These are phyloP conservation scores for Tephrocybe sp. DNA, from an alignment of 768 basidiomycete species.

Conservation along the genomic window DNA sequence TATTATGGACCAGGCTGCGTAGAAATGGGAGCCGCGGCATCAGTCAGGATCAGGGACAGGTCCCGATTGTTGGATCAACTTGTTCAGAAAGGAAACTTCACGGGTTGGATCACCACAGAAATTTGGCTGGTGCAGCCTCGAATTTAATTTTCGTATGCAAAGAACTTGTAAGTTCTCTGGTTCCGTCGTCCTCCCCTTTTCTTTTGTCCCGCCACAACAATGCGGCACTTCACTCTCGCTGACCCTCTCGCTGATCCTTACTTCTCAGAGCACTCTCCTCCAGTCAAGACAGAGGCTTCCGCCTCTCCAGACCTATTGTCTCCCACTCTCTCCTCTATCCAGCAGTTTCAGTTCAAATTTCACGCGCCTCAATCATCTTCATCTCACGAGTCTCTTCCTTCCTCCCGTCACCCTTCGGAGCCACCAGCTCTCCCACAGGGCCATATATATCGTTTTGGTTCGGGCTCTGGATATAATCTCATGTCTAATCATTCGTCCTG, in stretches of 20 bases:
- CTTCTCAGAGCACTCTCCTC: constrained; percentile 21
- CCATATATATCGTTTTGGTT: constrained; percentile 35
- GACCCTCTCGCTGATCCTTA: constrained; percentile 19
- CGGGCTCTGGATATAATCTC: constrained; percentile 21
- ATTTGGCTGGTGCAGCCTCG: constrained; percentile 14
- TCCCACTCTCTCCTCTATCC: constrained; percentile 27
- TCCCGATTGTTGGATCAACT: constrained; percentile 3
- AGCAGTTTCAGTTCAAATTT: constrained; percentile 38
- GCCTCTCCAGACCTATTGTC: constrained; percentile 45
- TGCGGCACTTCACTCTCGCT: constrained; percentile 22
- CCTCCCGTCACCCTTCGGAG: constrained; percentile 32
- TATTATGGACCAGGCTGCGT: constrained; percentile 5
- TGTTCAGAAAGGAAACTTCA: constrained; percentile 13
- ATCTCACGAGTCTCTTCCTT: constrained; percentile 36
- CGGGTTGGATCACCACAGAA: constrained; percentile 8
- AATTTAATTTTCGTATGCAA: constrained; percentile 22
- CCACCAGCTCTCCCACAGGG: constrained; percentile 27
- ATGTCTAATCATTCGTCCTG: constrained; percentile 25
- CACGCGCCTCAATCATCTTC: constrained; percentile 26
- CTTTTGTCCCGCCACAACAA: constrained; percentile 16
- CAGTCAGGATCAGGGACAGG: constrained; percentile 14
- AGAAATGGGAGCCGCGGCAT: constrained; percentile 11
- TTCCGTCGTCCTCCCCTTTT: constrained; percentile 6
- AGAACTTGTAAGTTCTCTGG: constrained; percentile 16
- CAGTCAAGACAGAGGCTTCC: constrained; percentile 43